Base-by-base conservation (phyloP, 2,329 filamentous ascomycete species). In the Claviceps maximensis region DNA sequence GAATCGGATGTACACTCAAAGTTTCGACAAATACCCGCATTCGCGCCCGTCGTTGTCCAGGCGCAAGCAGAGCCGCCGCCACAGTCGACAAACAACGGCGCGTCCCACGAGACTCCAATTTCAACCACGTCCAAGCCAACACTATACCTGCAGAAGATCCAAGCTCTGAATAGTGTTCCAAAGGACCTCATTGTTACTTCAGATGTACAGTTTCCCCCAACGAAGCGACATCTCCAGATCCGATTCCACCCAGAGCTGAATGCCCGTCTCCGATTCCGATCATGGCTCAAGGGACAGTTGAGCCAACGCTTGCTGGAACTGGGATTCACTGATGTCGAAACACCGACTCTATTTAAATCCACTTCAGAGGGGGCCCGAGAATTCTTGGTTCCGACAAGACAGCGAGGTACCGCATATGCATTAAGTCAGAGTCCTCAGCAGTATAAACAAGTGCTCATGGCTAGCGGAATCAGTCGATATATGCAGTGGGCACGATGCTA, bases 381-480 rank as follows among this genome's bases (percentile, higher is more conserved):
- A 66, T 98, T 98, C 57, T 68, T 98, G 6, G 91, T 98, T 4
- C 93, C 93, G 0, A 95, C 90, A 1, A 77, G 93, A 29, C 79
- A 77, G 38, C 76, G 75, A 1, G 89, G 88, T 0, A 72, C 83
- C 55, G 89, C 88, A 3, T 98, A 97, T 67, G 93, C 93, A 9
- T 73, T 98, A 21, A 90, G 90, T 0, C 94, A 98, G 66, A 97
- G 91, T 58, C 93, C 93, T 0, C 93, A 98, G 67, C 93, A 98
- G 67, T 98, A 97, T 66, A 98, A 98, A 71, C 93, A 98, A 71
- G 87, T 96, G 2, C 77, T 98, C 44, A 97, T 98, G 89, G 87
- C 89, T 0, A 86, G 87, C 56, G 91, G 91, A 0, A 78, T 96
- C 12, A 71, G 76, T 1, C 80, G 78, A 42, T 98, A 98, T 66